A percentile compares a stretch with the other conserved stretches of the same genome.
phyloP scores from a whole-genome alignment of 345 rosid genomes.

The Citrus mangshanensis region DNA sequence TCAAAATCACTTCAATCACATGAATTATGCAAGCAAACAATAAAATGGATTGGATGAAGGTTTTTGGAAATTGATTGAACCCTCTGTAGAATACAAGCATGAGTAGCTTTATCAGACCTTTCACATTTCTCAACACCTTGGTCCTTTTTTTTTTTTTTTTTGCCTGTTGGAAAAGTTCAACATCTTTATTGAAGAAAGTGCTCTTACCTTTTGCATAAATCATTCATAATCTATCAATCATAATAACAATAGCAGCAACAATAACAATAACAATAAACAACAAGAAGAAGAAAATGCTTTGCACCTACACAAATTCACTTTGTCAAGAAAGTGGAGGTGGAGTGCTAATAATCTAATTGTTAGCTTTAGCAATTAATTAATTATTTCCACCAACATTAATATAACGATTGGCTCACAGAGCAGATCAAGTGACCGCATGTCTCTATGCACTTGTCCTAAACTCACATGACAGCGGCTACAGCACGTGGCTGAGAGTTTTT shows the following conservation, averaged over 20 bases:
- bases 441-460: too few species aligned
- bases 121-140: background rate
- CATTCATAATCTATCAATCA: too few species aligned
- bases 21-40: background rate
- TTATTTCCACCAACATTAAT: too few species aligned
- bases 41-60: background rate
- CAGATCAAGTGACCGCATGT: too few species aligned
- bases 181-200: background rate
- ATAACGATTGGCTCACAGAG: too few species aligned
- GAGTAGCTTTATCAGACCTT: background rate
- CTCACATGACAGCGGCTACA: too few species aligned
- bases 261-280: too few species aligned
- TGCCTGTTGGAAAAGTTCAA: background rate
- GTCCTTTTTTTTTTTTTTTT: background rate
- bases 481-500: too few species aligned
- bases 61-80: background rate
- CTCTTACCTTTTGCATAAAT: too few species aligned
- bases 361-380: too few species aligned
- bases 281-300: background rate
- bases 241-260: too few species aligned
- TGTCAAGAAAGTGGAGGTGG: background rate
- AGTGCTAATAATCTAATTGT: too few species aligned
- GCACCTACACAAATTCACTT: background rate
- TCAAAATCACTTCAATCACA: background rate
- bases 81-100: background rate